A percentile compares a stretch with the other conserved stretches of the same genome.
Evolutionary conservation across 164 flowering plant species (phyloP).

Genomic region (Akebia trifoliata): DNA sequence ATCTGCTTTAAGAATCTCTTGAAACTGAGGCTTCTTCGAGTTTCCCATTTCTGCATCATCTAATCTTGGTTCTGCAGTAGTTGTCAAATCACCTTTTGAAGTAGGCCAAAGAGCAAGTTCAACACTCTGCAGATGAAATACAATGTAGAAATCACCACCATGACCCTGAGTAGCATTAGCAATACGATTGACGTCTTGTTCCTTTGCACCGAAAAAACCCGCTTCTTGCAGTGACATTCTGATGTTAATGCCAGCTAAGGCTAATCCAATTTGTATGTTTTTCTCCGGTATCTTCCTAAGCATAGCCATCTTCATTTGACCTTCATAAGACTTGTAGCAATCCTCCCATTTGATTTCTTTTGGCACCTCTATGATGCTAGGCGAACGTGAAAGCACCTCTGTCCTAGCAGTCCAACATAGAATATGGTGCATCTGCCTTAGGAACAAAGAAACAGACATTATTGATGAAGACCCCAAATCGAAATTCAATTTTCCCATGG

Average conservation of each 20-base stretch:
- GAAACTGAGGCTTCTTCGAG: slow-evolving; percentile 30
- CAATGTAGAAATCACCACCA: slow-evolving; percentile 28
- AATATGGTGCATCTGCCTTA: slow-evolving; percentile 44
- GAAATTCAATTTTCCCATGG: slow-evolving; percentile 61
- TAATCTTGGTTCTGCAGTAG: slow-evolving; percentile 14
- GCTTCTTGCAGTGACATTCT: slow-evolving; percentile 39
- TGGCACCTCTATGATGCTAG: slow-evolving; percentile 20
- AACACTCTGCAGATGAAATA: slow-evolving; percentile 42
- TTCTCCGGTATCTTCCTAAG: slow-evolving; percentile 48
- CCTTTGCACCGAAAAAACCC: slow-evolving; percentile 18
- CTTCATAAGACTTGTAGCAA: slow-evolving; percentile 19
- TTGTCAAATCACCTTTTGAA: slow-evolving; percentile 27
- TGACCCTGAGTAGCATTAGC: slow-evolving; percentile 12
- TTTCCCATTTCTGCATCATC: slow-evolving; percentile 24
- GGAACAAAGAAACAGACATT: slow-evolving; percentile 37
- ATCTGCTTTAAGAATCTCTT: slow-evolving; percentile 26
- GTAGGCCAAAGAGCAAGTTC: slow-evolving; percentile 63
- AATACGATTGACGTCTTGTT: slow-evolving; percentile 10
- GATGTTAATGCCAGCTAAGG: slow-evolving; percentile 56
- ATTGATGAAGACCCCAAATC: slow-evolving; percentile 46
- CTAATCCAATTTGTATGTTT: slow-evolving; percentile 52
- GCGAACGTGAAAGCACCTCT: slow-evolving; percentile 23
- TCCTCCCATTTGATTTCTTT: slow-evolving; percentile 22
- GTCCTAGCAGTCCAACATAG: slow-evolving; percentile 20
- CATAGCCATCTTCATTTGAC: slow-evolving; percentile 29